Percentiles rank a stretch among this genome's conserved stretches.
Conservation (phyloP, 2,329 filamentous ascomycete genomes). For the Diplodia scrobiculata region DNA sequence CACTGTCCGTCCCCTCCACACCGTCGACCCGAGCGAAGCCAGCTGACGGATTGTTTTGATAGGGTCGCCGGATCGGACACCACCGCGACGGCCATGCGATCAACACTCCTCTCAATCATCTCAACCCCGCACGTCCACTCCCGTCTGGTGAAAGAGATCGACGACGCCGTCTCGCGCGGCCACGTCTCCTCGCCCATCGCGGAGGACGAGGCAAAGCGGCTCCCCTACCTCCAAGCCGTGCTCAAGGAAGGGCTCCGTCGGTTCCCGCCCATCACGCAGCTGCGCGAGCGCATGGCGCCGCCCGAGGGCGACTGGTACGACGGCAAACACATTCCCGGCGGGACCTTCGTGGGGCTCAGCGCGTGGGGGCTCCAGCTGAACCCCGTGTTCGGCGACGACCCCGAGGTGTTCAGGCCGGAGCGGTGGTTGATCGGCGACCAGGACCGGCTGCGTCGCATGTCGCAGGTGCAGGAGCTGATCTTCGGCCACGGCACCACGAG, state of each 20-base stretch:
- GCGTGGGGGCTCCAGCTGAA: constrained; percentile 43
- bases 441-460: constrained; percentile 36
- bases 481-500: constrained; percentile 44
- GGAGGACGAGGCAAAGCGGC: constrained; percentile 42
- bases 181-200: constrained; percentile 49
- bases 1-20: constrained; percentile 43
- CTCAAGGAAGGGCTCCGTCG: constrained; percentile 53
- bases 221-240: constrained; percentile 52
- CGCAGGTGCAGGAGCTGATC: constrained; percentile 41
- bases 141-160: constrained; percentile 53
- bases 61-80: constrained; percentile 55
- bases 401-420: constrained; percentile 45
- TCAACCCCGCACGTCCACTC: constrained; percentile 52
- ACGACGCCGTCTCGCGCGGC: constrained; percentile 44
- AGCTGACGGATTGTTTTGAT: background rate
- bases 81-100: constrained; percentile 58
- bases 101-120: constrained; percentile 57
- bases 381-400: constrained; percentile 44
- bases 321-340: constrained; percentile 43
- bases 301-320: constrained; percentile 38
- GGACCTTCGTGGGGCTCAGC: constrained; percentile 47
- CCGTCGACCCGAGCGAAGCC: background rate
- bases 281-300: constrained; percentile 41
- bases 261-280: constrained; percentile 45
- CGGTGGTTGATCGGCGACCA: constrained; percentile 41